Evolutionary conservation across 2,329 filamentous ascomycete species (phyloP).

Genomic region (Penicillium nordicum): DNA sequence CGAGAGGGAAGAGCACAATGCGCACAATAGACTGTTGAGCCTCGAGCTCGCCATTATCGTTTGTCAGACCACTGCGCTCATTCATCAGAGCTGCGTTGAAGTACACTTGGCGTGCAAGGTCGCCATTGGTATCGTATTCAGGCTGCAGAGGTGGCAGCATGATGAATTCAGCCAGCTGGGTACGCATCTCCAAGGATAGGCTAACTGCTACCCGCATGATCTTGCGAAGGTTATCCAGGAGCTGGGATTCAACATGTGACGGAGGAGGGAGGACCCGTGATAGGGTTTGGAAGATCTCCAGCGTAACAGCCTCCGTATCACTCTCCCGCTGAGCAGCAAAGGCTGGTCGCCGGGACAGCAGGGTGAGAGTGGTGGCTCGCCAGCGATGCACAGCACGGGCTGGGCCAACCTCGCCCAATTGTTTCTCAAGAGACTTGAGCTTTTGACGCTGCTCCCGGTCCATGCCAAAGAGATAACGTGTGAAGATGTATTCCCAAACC

Average conservation of each 20-base stretch:
- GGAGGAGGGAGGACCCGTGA: conserved; percentile 84
- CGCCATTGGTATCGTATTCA: conserved; percentile 90
- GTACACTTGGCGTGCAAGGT: conserved; percentile 77
- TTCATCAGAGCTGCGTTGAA: conserved; percentile 97
- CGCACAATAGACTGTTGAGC: conserved; percentile 73
- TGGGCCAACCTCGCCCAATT: conserved; percentile 82
- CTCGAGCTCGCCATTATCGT: conserved; percentile 77
- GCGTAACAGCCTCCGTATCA: conserved; percentile 93
- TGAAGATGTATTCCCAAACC: conserved; percentile 99
- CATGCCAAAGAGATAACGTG: conserved; percentile 96
- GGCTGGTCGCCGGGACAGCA: conserved; percentile 74
- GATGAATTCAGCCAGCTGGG: conserved; percentile 93
- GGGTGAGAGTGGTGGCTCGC: conserved; percentile 90
- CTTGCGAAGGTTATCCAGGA: conserved; percentile 78
- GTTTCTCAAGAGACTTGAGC: conserved; percentile 92
- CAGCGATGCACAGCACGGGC: conserved; percentile 88
- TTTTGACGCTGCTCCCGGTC: conserved; percentile 96
- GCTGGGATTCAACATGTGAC: conserved; percentile 71
- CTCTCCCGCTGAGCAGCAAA: conserved; percentile 79
- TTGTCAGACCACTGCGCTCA: conserved; percentile 71
- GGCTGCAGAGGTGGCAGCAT: conserved; percentile 95
- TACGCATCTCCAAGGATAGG: conserved; percentile 94
- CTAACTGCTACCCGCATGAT: conserved; percentile 87
- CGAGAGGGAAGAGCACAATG: conserved; percentile 90
- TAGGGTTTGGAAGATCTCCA: conserved; percentile 82